A percentile compares a stretch with the other conserved stretches of the same genome.
These are phyloP conservation scores for Westerdykella aurantiaca DNA, from an alignment of 2,329 filamentous ascomycete species.

Conservation along the genomic window DNA sequence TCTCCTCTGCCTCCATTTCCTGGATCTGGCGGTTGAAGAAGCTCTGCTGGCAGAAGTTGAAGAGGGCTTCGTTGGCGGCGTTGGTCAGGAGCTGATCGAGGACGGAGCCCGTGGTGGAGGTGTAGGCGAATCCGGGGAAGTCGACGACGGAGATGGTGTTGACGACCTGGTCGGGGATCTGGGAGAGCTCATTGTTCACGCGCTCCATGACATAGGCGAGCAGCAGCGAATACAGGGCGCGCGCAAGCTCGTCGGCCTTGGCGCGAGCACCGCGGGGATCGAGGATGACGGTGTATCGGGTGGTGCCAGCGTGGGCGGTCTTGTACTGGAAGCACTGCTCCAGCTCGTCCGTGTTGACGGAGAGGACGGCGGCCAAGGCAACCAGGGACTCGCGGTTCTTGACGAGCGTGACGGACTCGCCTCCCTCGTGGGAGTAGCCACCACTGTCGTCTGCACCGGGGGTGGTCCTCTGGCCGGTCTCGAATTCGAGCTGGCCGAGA, in stretches of 20 bases:
- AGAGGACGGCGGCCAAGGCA: conserved; percentile 90
- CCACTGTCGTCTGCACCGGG: conserved; percentile 84
- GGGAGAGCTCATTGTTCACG: conserved; percentile 85
- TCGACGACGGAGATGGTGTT: conserved; percentile 96
- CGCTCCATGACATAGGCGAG: conserved; percentile 91
- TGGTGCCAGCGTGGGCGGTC: conserved; percentile 91
- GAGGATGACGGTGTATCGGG: conserved; percentile 97
- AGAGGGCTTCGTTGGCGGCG: conserved; percentile 83
- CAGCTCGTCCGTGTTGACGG: conserved; percentile 72
- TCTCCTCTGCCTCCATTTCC: conserved; percentile 88
- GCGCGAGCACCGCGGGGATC: conserved; percentile 83
- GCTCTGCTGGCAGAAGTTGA: conserved; percentile 88
- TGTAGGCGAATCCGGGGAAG: conserved; percentile 90
- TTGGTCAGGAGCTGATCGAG: conserved; percentile 94
- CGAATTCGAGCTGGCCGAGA: conserved; percentile 93
- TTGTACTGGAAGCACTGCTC: conserved; percentile 90
- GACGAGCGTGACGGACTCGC: conserved; percentile 75
- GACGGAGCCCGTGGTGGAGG: conserved; percentile 72
- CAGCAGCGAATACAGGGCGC: conserved; percentile 87
- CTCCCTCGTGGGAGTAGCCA: conserved; percentile 92
- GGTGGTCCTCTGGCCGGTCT: conserved; percentile 71
- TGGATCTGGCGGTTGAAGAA: conserved; percentile 96
- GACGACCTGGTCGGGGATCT: conserved; percentile 76
- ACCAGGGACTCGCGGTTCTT: conserved; percentile 87
- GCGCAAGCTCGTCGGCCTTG: conserved; percentile 89